These are phyloP conservation scores for Exophiala phaeomuriformis DNA, from an alignment of 2,329 filamentous ascomycete genomes.

Conservation along the genomic window DNA sequence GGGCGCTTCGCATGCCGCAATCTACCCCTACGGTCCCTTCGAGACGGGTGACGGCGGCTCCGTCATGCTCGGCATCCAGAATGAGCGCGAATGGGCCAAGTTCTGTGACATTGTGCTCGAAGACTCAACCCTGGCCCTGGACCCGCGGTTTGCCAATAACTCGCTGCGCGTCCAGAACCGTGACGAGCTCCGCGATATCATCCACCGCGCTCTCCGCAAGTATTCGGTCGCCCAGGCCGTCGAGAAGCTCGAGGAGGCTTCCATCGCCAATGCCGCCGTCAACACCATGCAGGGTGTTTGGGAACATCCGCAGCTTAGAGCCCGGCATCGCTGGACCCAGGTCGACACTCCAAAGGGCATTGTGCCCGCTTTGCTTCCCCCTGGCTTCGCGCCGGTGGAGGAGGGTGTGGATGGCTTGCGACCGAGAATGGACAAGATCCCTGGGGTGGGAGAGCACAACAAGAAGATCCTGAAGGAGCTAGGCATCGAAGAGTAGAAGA, in stretches of 20 bases:
- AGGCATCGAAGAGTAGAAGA: conserved; percentile 14
- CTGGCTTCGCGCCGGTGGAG: conserved; percentile 34
- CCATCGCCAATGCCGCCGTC: conserved; percentile 50
- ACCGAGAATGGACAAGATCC: conserved; percentile 41
- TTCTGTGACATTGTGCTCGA: conserved; percentile 44
- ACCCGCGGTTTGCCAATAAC: conserved; percentile 46
- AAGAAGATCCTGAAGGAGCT: conserved; percentile 41
- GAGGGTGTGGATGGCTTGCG: conserved; percentile 22
- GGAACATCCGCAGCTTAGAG: conserved; percentile 47
- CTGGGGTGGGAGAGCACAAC: conserved; percentile 47
- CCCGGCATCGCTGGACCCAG: conserved; percentile 45
- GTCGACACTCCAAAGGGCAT: conserved; percentile 38
- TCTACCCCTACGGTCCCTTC: conserved; percentile 53
- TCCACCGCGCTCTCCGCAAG: conserved; percentile 37
- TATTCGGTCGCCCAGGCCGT: conserved; percentile 38
- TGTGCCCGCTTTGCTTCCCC: conserved; percentile 34
- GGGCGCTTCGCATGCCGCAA: conserved; percentile 48
- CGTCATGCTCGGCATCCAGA: conserved; percentile 54
- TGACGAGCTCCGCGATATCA: conserved; percentile 40
- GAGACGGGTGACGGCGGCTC: conserved; percentile 41
- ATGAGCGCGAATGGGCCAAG: conserved; percentile 49
- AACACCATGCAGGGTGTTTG: conserved; percentile 51
- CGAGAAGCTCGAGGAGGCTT: conserved; percentile 40
- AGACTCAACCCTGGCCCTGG: conserved; percentile 37
- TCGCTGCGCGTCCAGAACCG: conserved; percentile 42